These are phyloP conservation scores for Friedmanniomyces simplex DNA, from an alignment of 495 filamentous ascomycete genomes.

Conservation along the genomic window DNA sequence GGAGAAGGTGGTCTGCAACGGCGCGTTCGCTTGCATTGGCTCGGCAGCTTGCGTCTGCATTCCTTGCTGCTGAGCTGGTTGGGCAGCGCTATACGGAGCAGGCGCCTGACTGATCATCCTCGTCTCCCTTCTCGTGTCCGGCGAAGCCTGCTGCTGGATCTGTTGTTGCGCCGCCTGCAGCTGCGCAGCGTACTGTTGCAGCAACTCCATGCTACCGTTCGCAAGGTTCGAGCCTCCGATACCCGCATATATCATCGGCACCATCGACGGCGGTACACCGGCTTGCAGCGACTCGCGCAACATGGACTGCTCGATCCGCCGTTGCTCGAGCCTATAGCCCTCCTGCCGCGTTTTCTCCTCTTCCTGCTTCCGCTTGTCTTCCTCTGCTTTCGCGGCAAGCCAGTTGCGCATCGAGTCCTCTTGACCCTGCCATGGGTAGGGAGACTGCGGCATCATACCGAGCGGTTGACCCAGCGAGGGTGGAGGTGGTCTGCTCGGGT, in stretches of 20 bases:
- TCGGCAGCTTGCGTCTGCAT: conserved; percentile 14
- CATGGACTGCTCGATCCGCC: conserved; percentile 75
- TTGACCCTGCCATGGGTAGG: conserved; percentile 58
- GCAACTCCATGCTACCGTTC: conserved; percentile 55
- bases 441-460: conserved; percentile 54
- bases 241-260: conserved; percentile 82
- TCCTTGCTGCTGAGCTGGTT: conserved; percentile 21
- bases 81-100: conserved; percentile 18
- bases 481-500: conserved; percentile 15
- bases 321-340: conserved; percentile 62
- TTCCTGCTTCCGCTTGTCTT: conserved; percentile 74
- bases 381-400: conserved; percentile 74
- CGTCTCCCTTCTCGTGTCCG: conserved; percentile 36
- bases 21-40: neutral
- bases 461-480: conserved; percentile 16
- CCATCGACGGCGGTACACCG: conserved; percentile 74
- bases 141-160: conserved; percentile 38
- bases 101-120: conserved; percentile 29
- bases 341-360: conserved; percentile 84
- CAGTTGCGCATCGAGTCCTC: conserved; percentile 77
- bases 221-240: conserved; percentile 58
- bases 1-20: conserved; percentile 16
- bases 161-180: conserved; percentile 34
- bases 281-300: conserved; percentile 67
- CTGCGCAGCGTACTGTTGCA: conserved; percentile 54